A percentile compares a stretch with the other conserved stretches of the same genome.
These are phyloP conservation scores for Talaromyces sp. DNA, from an alignment of 2,329 filamentous ascomycete species.

Conservation along the genomic window DNA sequence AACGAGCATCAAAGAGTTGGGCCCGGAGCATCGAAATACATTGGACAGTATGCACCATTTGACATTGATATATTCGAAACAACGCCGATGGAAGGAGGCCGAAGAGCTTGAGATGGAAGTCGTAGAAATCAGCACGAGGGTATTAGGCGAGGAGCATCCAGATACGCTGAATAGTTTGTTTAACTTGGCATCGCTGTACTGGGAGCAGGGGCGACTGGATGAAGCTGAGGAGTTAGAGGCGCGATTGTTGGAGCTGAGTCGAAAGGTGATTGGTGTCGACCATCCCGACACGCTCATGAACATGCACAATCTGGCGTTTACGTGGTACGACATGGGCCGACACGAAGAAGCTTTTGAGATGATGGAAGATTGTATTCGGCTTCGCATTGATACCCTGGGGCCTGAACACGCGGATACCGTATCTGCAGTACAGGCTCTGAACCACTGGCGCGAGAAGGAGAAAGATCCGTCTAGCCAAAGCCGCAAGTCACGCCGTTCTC, in stretches of 20 bases:
- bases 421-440: not conserved
- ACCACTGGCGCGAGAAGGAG: not conserved
- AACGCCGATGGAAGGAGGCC: constrained; percentile 24
- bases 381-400: not conserved
- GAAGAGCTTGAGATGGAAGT: constrained; percentile 23
- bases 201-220: not conserved
- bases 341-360: not conserved
- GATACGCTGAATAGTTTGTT: constrained; percentile 22
- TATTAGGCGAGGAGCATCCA: constrained; percentile 26
- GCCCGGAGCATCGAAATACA: constrained; percentile 28
- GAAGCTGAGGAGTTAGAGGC: constrained; percentile 2
- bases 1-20: constrained; percentile 23
- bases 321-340: not conserved
- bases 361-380: not conserved
- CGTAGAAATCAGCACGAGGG: constrained; percentile 21
- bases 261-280: not conserved
- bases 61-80: constrained; percentile 20
- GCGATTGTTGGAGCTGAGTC: not conserved
- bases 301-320: constrained; percentile 9
- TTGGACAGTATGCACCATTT: constrained; percentile 22
- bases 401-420: not conserved
- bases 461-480: not conserved
- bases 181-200: constrained; percentile 21
- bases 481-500: not conserved
- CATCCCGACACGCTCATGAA: constrained; percentile 23